Evolutionary conservation across 108 stramenopile species (phyloP).

Genomic region (Conticribra guillardii): DNA sequence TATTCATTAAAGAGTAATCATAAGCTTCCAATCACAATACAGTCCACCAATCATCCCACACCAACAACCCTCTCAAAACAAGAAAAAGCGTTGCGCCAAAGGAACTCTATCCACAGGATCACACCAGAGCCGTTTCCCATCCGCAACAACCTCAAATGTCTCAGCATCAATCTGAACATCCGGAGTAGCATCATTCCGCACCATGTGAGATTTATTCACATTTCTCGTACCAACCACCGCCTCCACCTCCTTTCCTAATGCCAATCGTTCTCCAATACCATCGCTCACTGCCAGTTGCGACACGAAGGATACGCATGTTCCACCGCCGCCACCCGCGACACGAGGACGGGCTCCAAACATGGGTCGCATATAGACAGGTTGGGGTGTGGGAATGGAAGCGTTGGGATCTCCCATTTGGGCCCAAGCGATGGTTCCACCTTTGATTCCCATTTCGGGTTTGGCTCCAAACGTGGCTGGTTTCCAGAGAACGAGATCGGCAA

Average conservation of each 20-base stretch:
- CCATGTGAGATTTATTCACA: slow-evolving; percentile 94
- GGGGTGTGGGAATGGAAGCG: slow-evolving; percentile 95
- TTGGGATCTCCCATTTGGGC: slow-evolving; percentile 99
- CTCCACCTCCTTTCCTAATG: slow-evolving; percentile 80
- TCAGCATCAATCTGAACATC: slow-evolving; percentile 93
- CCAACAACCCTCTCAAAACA: slow-evolving; percentile 65
- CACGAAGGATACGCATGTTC: slow-evolving; percentile 84
- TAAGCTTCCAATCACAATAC: not conserved
- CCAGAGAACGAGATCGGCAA: slow-evolving; percentile 96
- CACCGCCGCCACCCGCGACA: slow-evolving; percentile 58
- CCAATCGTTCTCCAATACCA: slow-evolving; percentile 62
- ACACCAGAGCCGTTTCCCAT: slow-evolving; percentile 91
- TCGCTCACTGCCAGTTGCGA: slow-evolving; percentile 68
- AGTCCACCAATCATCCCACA: not conserved
- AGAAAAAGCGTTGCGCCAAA: slow-evolving; percentile 91
- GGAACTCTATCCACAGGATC: slow-evolving; percentile 88
- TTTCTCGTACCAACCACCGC: slow-evolving; percentile 78
- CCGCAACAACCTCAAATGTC: slow-evolving; percentile 93
- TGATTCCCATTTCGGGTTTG: slow-evolving; percentile 97
- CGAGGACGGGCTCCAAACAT: slow-evolving; percentile 89
- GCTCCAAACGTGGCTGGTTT: slow-evolving; percentile 94
- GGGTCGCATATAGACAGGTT: slow-evolving; percentile 96
- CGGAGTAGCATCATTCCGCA: slow-evolving; percentile 90
- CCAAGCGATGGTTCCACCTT: slow-evolving; percentile 94
- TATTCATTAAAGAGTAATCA: no score